Evolutionary conservation across 1,139 yeast genomes (phyloP).

Genomic region (Magnusiomyces ingens): DNA sequence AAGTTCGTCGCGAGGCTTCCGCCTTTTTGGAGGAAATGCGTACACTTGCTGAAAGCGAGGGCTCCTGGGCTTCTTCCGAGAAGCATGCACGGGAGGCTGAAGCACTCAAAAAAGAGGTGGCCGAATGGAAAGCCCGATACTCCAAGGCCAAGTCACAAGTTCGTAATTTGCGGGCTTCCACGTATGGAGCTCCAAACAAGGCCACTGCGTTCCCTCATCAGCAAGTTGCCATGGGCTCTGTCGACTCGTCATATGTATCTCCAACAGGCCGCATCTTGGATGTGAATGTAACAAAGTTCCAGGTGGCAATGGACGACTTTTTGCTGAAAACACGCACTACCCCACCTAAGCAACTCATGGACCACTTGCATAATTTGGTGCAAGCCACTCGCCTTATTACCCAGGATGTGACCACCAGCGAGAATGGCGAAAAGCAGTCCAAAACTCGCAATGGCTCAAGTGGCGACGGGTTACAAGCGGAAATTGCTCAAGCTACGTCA

Average conservation of each 20-base stretch:
- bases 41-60: constrained; percentile 31
- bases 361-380: constrained; percentile 31
- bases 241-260: constrained; percentile 5
- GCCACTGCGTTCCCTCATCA: constrained; percentile 8
- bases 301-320: constrained; percentile 31
- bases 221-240: background rate
- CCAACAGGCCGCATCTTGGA: constrained; percentile 25
- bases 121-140: constrained; percentile 35
- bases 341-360: constrained; percentile 21
- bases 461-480: constrained; percentile 21
- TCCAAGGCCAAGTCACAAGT: constrained; percentile 30
- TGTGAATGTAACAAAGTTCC: constrained; percentile 27
- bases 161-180: constrained; percentile 27
- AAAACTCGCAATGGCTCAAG: background rate
- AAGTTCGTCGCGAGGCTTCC: constrained; percentile 38
- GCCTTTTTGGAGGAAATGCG: constrained; percentile 38
- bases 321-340: constrained; percentile 26
- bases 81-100: constrained; percentile 26
- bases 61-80: constrained; percentile 23
- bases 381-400: constrained; percentile 34
- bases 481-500: constrained; percentile 28
- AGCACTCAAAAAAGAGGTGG: constrained; percentile 31
- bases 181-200: constrained; percentile 18
- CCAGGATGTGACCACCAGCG: constrained; percentile 34
- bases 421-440: background rate